Evolutionary conservation across 2,329 filamentous ascomycete genomes (phyloP).

Genomic region (Raffaelea albimanens): DNA sequence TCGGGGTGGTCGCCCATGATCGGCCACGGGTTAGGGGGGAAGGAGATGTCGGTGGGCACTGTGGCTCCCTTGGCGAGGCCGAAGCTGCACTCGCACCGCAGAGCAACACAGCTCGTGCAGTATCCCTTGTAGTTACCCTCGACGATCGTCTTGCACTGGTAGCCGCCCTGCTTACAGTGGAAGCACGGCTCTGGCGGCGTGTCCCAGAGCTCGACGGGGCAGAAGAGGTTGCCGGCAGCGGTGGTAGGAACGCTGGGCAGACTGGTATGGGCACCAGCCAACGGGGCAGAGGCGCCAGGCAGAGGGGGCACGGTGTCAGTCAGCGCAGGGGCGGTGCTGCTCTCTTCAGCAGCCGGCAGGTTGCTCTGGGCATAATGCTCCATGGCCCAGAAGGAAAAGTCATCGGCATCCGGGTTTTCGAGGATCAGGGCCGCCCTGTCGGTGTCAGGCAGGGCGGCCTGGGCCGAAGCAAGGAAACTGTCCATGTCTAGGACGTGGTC

Average conservation of each 20-base stretch:
- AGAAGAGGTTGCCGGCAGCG: slow-evolving; percentile 17
- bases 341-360: slow-evolving; percentile 14
- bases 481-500: too few species aligned
- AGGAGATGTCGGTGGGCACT: slow-evolving; percentile 24
- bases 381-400: slow-evolving; percentile 50
- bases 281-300: neutral
- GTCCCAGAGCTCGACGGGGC: slow-evolving; percentile 22
- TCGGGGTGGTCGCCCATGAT: slow-evolving; percentile 32
- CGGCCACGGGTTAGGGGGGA: slow-evolving; percentile 37
- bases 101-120: slow-evolving; percentile 53
- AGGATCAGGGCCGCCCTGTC: slow-evolving; percentile 36
- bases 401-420: slow-evolving; percentile 46
- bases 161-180: slow-evolving; percentile 41
- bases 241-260: neutral
- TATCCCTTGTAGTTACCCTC: slow-evolving; percentile 52
- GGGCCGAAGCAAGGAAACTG: neutral
- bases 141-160: slow-evolving; percentile 50
- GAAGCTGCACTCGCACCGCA: slow-evolving; percentile 50
- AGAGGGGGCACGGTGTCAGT: too few species aligned
- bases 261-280: neutral
- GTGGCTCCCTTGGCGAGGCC: slow-evolving; percentile 24
- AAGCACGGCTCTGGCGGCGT: slow-evolving; percentile 38
- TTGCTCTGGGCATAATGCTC: slow-evolving; percentile 42
- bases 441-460: slow-evolving; percentile 11
- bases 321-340: too few species aligned